Percentiles rank a stretch among this genome's conserved stretches.
Conservation (phyloP, 192 early-diverging fungal species). For the Coemansia sp. region DNA sequence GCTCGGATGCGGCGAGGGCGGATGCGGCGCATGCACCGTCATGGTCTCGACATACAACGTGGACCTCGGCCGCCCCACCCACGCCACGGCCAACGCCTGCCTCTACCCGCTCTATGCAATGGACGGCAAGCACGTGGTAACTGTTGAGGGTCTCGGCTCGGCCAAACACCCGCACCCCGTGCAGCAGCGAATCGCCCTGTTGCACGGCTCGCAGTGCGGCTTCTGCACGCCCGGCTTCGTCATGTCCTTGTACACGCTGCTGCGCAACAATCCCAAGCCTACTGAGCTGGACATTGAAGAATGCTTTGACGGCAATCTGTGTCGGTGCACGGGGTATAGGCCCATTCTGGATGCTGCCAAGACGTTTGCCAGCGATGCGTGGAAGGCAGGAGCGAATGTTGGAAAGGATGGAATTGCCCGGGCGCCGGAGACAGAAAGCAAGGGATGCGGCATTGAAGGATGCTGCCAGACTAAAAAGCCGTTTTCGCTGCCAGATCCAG, state of each 20-base stretch:
- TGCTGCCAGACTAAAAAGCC: conserved; percentile 51
- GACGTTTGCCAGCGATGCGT: conserved; percentile 55
- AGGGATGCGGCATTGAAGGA: conserved; percentile 49
- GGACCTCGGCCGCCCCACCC: conserved; percentile 44
- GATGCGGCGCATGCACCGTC: conserved; percentile 79
- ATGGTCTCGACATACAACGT: conserved; percentile 63
- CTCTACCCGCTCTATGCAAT: conserved; percentile 68
- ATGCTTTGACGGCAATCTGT: conserved; percentile 85
- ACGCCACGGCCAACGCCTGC: conserved; percentile 61
- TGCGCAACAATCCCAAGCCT: conserved; percentile 68
- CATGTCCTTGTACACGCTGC: conserved; percentile 79
- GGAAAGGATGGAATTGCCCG: conserved; percentile 15
- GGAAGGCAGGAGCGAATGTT: conserved; percentile 29
- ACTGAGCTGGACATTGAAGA: conserved; percentile 74
- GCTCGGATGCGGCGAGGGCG: conserved; percentile 78
- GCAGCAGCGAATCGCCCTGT: conserved; percentile 70
- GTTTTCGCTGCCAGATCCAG: conserved; percentile 20
- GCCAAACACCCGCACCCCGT: conserved; percentile 67
- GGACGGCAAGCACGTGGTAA: conserved; percentile 79
- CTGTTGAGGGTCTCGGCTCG: conserved; percentile 76
- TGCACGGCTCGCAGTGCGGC: conserved; percentile 83
- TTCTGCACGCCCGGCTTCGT: conserved; percentile 91
- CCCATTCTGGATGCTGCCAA: conserved; percentile 85
- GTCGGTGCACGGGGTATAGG: conserved; percentile 88
- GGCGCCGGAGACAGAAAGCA: conserved; percentile 18